Base-by-base conservation (phyloP, 1,139 yeast species). In the Eremothecium cymbalariae region DNA sequence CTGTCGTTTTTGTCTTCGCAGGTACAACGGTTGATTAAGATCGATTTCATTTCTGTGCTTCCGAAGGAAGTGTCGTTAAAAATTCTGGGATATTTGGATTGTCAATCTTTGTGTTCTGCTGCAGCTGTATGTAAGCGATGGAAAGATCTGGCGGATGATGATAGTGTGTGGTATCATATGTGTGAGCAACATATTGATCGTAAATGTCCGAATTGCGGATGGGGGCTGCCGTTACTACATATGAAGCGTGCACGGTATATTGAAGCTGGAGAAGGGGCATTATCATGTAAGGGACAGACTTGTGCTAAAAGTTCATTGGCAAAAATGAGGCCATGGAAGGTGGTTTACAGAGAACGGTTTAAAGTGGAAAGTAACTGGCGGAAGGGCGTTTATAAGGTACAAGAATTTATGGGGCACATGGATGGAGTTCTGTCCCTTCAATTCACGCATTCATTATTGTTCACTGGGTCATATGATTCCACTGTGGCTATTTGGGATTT, bases 161-260 rank as follows among this genome's bases (percentile, higher is more conserved):
- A 90, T 53, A 64, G 94, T 36, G 97, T 90, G 5, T 90, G 98
- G 98, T 94, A 90, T 57, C 86, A 90, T 48, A 81, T 90, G 90
- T 90, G 98, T 58, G 95, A 86, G 57, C 98, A 90, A 59, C 98
- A 90, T 57, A 90, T 90, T 39, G 98, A 90, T 60, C 69, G 94
- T 41, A 90, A 90, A 58, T 90, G 98, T 61, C 95, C 96, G 28
- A 85, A 84, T 55, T 90, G 98, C 65, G 98, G 98, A 8, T 90
- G 98, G 98, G 98, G 98, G 4, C 67, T 90, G 47, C 98, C 98
- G 2, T 64, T 90, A 42, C 73, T 90, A 74, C 85, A 79, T 48
- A 81, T 81, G 79, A 79, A 78, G 52, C 65, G 83, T 43, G 79
- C 83, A 6, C 63, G 84, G 43, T 42, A 38, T 32, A 41, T 45